Evolutionary conservation across 1,284 basidiomycete genomes (phyloP), one percentile per base, ranked within the genome.

Genomic region (Malassezia slooffiae): DNA sequence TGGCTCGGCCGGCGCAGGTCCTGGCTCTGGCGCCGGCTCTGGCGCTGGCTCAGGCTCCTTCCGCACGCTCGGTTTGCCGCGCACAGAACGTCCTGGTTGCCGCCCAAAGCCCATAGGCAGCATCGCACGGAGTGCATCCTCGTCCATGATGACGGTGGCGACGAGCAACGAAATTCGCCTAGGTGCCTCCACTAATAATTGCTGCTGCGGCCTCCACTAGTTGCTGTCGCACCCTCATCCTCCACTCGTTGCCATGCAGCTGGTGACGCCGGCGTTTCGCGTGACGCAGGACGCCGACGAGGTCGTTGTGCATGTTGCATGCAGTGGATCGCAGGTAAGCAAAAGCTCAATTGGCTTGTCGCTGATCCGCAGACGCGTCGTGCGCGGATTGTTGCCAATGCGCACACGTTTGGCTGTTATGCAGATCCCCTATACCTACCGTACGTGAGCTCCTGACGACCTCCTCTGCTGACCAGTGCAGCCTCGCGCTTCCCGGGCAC

Each of bases 51-150:
- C 8, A 21, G 33, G 8, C n/a, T 34, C 20, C n/a, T 9, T 24
- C 48, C 47, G n/a, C n/a, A n/a, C 15, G 37, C 51, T 3, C 60
- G 17, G 37, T 63, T 59, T 21, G 51, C 59, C n/a, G 55, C 31
- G 10, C 57, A 61, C 27, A 63, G 37, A 0, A n/a, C n/a, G n/a
- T n/a, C n/a, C n/a, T n/a, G 36, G 11, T 13, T 34, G 38, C 50
- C 46, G 52, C 28, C 63, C 63, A 21, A 67, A 67, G 17, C 54
- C 49, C 29, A 41, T 49, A 3, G 62, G 58, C 60, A 68, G 60
- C 60, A 68, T 62, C 1, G 65, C 60, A 16, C 63, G 43, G 21
- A 68, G 35, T 8, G 64, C 59, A 12, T 48, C 57, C 36, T 68
- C 65, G 45, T 68, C 65, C 63, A 67, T 67, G 28, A 9, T 54